phyloP scores from a whole-genome alignment of 495 filamentous ascomycete species.

The Tetracladium marchalianum region DNA sequence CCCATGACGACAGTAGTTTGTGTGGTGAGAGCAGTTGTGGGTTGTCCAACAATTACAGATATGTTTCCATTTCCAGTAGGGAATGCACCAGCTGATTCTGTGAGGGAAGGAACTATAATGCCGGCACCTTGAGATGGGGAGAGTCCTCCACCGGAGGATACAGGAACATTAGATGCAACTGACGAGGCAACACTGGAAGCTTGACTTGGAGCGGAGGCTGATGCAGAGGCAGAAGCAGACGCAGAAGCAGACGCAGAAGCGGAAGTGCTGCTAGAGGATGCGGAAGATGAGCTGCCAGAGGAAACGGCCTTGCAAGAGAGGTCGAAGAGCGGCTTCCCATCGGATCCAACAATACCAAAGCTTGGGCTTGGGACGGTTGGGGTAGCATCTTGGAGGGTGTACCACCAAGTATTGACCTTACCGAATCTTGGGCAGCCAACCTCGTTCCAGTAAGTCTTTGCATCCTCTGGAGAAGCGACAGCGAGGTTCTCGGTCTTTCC shows the following conservation, averaged over 20 bases:
- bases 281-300: constrained; percentile 5
- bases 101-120: constrained; percentile 1
- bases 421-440: constrained; percentile 64
- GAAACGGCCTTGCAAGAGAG: constrained; percentile 38
- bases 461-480: constrained; percentile 55
- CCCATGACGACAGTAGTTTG: not conserved
- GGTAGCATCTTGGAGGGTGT: constrained; percentile 58
- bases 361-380: constrained; percentile 49
- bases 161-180: constrained; percentile 9
- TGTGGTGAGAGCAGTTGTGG: constrained; percentile 9
- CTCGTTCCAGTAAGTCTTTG: constrained; percentile 68
- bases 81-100: constrained; percentile 5
- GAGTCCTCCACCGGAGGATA: constrained; percentile 6
- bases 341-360: constrained; percentile 47
- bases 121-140: constrained; percentile 11
- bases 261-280: constrained; percentile 5
- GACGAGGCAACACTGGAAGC: constrained; percentile 6
- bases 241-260: not conserved
- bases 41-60: constrained; percentile 10
- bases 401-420: constrained; percentile 65
- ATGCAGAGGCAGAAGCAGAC: constrained; percentile 2
- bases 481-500: constrained; percentile 52
- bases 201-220: constrained; percentile 7
- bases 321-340: constrained; percentile 49
- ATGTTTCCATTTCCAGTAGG: constrained; percentile 6